phyloP scores from a whole-genome alignment of 2,329 filamentous ascomycete species.

The Capronia americana region DNA sequence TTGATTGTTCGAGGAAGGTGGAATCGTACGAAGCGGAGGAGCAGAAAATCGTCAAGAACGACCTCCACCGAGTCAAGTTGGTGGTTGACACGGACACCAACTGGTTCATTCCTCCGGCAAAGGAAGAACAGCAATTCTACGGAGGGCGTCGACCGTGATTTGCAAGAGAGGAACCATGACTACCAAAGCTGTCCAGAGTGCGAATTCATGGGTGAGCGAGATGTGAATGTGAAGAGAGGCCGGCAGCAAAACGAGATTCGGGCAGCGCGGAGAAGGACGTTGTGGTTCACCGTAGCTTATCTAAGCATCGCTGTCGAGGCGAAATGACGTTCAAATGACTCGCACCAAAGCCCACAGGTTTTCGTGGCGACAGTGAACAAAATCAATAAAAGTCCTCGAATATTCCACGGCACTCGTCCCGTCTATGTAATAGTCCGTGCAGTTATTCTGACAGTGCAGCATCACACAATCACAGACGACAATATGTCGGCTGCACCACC shows the following conservation, averaged over 20 bases:
- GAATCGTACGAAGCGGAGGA: slow-evolving; percentile 29
- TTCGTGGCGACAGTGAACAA: neutral
- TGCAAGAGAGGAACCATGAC: neutral
- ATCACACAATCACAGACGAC: neutral
- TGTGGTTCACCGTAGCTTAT: neutral
- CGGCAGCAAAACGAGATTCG: neutral
- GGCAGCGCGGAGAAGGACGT: neutral
- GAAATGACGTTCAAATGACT: neutral
- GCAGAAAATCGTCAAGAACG: slow-evolving; percentile 28
- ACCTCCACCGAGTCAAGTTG: slow-evolving; percentile 32
- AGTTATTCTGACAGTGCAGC: no score
- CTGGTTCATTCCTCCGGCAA: slow-evolving; percentile 28
- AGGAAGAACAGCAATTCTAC: slow-evolving; percentile 17
- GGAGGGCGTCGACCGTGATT: slow-evolving; percentile 1
- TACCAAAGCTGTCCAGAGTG: no score
- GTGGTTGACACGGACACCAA: slow-evolving; percentile 27
- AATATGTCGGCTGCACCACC: slow-evolving; percentile 12
- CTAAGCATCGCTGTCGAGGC: neutral
- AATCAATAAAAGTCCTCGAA: neutral
- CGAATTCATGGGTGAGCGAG: no score
- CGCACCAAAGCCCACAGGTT: neutral
- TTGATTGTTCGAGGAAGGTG: slow-evolving; percentile 30
- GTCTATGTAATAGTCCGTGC: no score
- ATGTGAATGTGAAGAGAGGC: no score
- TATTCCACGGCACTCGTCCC: no score